A percentile compares a stretch with the other conserved stretches of the same genome.
Conservation (phyloP, 2,329 filamentous ascomycete genomes). For the Trichoderma sp. region DNA sequence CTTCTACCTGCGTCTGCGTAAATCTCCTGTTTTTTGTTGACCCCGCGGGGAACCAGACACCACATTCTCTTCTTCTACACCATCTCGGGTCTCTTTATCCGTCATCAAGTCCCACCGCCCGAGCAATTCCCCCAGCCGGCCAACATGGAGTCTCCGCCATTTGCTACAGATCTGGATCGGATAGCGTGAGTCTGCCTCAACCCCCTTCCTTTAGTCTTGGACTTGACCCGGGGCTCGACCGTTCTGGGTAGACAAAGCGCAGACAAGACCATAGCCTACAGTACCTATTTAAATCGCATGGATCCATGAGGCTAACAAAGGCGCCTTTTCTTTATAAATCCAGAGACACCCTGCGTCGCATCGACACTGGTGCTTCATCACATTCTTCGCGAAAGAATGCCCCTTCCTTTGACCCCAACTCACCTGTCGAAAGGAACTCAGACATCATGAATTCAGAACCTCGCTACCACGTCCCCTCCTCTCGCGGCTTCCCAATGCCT, state of each 20-base stretch:
- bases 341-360: slow-evolving; percentile 20
- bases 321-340: background rate
- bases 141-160: slow-evolving; percentile 22
- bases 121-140: slow-evolving; percentile 14
- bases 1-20: background rate
- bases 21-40: slow-evolving; percentile 9
- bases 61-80: slow-evolving; percentile 18
- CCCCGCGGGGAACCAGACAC: slow-evolving; percentile 16
- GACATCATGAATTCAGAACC: slow-evolving; percentile 19
- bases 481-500: slow-evolving; percentile 17
- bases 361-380: slow-evolving; percentile 4
- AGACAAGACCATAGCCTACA: background rate
- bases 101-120: slow-evolving; percentile 13
- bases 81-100: slow-evolving; percentile 23
- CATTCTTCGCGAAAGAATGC: background rate
- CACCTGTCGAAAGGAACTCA: background rate
- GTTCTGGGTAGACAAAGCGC: background rate
- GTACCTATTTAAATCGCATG: background rate
- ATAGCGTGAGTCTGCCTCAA: slow-evolving; percentile 22
- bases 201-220: slow-evolving; percentile 3
- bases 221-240: slow-evolving; percentile 11
- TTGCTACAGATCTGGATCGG: slow-evolving; percentile 24
- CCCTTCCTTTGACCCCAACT: slow-evolving; percentile 10
- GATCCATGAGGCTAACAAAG: slow-evolving; percentile 6
- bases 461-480: background rate